Conservation (phyloP, 768 basidiomycete species). For the Trametes maxima region DNA sequence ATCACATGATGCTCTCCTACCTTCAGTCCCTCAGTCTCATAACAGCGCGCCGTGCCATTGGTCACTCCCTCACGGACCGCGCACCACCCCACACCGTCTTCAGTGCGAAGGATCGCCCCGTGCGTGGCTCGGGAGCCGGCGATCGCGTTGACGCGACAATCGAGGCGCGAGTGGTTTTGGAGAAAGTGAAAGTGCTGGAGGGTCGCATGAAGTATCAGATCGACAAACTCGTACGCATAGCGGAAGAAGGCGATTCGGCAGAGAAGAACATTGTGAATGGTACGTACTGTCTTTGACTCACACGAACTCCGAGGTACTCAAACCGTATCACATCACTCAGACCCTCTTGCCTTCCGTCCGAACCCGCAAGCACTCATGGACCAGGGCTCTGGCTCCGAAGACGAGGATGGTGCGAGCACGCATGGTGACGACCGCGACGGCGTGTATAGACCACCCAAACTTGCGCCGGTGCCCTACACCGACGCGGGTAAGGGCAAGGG, state of each 20-base stretch:
- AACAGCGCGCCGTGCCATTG: conserved; percentile 66
- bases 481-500: conserved; percentile 54
- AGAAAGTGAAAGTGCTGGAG: conserved; percentile 87
- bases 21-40: conserved; percentile 81
- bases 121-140: conserved; percentile 61
- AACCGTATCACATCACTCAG: conserved; percentile 45
- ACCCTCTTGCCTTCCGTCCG: conserved; percentile 90
- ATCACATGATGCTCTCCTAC: conserved; percentile 82
- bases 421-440: conserved; percentile 41
- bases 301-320: not conserved
- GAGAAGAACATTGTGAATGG: conserved; percentile 57
- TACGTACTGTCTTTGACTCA: conserved; percentile 36
- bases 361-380: conserved; percentile 77
- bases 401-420: conserved; percentile 27
- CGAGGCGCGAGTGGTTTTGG: conserved; percentile 79
- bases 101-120: conserved; percentile 48
- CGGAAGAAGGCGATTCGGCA: conserved; percentile 54
- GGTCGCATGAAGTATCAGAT: conserved; percentile 92
- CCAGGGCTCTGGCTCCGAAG: conserved; percentile 41
- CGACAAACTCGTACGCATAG: conserved; percentile 84
- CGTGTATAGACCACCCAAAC: conserved; percentile 82
- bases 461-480: conserved; percentile 88
- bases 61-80: conserved; percentile 59
- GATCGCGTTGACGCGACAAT: conserved; percentile 82
- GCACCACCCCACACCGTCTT: conserved; percentile 55